Conservation (phyloP, 2,329 filamentous ascomycete species). For the Trichoderma oligosporum region DNA sequence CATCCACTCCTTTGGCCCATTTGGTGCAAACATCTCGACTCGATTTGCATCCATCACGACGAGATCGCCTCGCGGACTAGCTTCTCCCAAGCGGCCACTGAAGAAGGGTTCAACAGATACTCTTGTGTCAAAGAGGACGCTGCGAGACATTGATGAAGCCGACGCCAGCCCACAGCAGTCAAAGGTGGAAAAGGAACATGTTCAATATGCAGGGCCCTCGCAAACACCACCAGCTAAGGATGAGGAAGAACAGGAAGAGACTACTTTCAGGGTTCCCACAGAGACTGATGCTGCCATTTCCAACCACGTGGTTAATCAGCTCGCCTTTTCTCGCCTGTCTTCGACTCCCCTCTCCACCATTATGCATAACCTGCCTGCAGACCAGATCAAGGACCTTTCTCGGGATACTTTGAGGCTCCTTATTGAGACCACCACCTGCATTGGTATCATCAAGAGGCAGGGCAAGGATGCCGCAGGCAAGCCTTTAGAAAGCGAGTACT, state of each 20-base stretch:
- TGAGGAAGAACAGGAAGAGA: constrained; percentile 16
- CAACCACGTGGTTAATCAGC: constrained; percentile 91
- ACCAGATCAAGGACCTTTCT: constrained; percentile 53
- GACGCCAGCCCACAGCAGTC: constrained; percentile 18
- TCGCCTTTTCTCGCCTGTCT: constrained; percentile 89
- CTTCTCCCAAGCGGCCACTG: constrained; percentile 24
- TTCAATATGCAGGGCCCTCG: background rate
- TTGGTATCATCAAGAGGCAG: constrained; percentile 83
- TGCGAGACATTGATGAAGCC: constrained; percentile 16
- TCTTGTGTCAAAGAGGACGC: constrained; percentile 22
- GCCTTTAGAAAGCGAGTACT: constrained; percentile 90
- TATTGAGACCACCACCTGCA: constrained; percentile 70
- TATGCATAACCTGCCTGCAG: constrained; percentile 74
- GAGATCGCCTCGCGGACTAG: constrained; percentile 57
- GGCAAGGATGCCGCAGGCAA: constrained; percentile 97
- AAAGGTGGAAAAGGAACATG: background rate
- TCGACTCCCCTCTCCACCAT: constrained; percentile 89
- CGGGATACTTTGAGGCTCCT: constrained; percentile 64
- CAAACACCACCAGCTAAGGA: background rate
- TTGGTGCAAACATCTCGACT: constrained; percentile 78
- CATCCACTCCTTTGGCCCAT: constrained; percentile 87
- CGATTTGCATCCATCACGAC: constrained; percentile 75
- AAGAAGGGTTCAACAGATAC: constrained; percentile 25
- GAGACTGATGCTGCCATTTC: constrained; percentile 49
- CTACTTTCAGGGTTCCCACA: background rate